A percentile compares a stretch with the other conserved stretches of the same genome.
These are phyloP conservation scores for Verbena officinalis DNA, from an alignment of 257 asterid genomes.

Conservation along the genomic window DNA sequence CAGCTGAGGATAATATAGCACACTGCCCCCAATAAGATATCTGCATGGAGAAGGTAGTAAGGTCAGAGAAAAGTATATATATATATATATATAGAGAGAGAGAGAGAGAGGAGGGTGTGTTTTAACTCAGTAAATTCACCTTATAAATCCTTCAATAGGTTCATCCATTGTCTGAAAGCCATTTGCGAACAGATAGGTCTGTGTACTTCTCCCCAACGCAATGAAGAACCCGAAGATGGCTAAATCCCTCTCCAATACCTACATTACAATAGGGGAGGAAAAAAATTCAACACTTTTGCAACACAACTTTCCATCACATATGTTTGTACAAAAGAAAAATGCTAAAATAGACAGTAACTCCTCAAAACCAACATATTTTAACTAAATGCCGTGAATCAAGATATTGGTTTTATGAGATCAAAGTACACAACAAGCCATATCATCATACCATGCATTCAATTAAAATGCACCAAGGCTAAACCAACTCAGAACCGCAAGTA, in stretches of 20 bases:
- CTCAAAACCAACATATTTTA: constrained; percentile 11
- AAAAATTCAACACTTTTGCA: constrained; percentile 17
- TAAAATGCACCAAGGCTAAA: constrained; percentile 15
- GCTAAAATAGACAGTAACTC: background rate
- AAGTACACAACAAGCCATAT: background rate
- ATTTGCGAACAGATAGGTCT: constrained; percentile 69
- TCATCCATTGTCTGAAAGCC: constrained; percentile 67
- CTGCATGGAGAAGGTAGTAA: constrained; percentile 47
- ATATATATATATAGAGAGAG: background rate
- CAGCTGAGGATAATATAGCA: constrained; percentile 93
- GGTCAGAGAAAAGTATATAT: background rate
- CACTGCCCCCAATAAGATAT: constrained; percentile 92
- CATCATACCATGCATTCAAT: background rate
- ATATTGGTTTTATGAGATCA: constrained; percentile 9
- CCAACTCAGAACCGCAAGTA: background rate
- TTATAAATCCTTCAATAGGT: constrained; percentile 76
- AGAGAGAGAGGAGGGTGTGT: constrained; percentile 24
- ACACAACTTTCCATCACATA: background rate
- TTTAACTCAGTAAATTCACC: constrained; percentile 51
- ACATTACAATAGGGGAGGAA: constrained; percentile 24
- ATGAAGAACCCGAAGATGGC: constrained; percentile 97
- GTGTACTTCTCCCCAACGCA: constrained; percentile 92
- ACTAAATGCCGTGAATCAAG: background rate
- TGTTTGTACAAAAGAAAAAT: constrained; percentile 14
- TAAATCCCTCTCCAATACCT: constrained; percentile 94